Conservation (phyloP, 2,329 filamentous ascomycete genomes). For the Hirsutella rhossiliensis region DNA sequence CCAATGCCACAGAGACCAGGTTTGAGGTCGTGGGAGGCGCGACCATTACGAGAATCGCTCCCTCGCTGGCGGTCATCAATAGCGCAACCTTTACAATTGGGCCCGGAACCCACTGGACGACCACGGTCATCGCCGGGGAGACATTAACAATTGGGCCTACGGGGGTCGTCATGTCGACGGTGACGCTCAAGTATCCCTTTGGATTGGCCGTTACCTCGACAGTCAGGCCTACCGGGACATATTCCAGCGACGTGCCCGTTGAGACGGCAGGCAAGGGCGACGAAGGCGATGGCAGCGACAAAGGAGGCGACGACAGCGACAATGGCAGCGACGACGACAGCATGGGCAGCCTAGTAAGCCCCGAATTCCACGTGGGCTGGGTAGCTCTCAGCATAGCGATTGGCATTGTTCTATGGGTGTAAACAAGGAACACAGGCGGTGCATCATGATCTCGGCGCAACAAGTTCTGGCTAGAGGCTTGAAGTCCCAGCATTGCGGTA, state of each 20-base stretch:
- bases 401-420: slow-evolving; percentile 24
- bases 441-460: background rate
- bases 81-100: slow-evolving; percentile 40
- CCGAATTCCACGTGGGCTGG: slow-evolving; percentile 9
- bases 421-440: slow-evolving; percentile 4
- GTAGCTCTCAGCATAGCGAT: slow-evolving; percentile 23
- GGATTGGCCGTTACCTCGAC: slow-evolving; percentile 29
- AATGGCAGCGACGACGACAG: slow-evolving; percentile 6
- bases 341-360: slow-evolving; percentile 3
- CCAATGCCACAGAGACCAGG: slow-evolving; percentile 21
- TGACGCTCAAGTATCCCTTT: slow-evolving; percentile 33
- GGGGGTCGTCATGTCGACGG: slow-evolving; percentile 33
- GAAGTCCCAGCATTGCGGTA: no score
- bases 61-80: slow-evolving; percentile 35
- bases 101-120: slow-evolving; percentile 26
- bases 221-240: slow-evolving; percentile 19
- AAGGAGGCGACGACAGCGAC: no score
- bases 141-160: slow-evolving; percentile 36
- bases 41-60: slow-evolving; percentile 37
- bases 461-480: no score
- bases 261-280: slow-evolving; percentile 10
- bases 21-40: slow-evolving; percentile 39
- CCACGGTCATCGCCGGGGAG: slow-evolving; percentile 34
- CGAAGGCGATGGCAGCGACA: background rate
- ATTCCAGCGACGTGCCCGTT: slow-evolving; percentile 7